Percentiles rank a stretch among this genome's conserved stretches.
These are phyloP conservation scores for Pseudopyricularia cyperi DNA, from an alignment of 2,329 filamentous ascomycete genomes.

Conservation along the genomic window DNA sequence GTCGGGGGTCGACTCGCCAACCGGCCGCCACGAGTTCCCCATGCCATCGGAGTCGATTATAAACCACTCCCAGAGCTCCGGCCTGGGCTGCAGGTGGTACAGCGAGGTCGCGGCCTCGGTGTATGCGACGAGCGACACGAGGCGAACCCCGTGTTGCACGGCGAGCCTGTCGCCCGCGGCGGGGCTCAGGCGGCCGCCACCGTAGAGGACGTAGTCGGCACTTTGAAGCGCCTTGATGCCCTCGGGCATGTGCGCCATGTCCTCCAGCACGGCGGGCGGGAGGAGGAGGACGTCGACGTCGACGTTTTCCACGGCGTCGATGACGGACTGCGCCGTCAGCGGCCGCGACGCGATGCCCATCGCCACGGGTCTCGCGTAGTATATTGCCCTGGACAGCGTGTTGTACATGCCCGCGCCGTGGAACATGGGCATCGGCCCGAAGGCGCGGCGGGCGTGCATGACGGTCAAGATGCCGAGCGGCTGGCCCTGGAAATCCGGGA, in stretches of 20 bases:
- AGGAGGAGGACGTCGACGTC: slow-evolving; percentile 15
- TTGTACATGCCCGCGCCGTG: slow-evolving; percentile 22
- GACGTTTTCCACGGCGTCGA: slow-evolving; percentile 16
- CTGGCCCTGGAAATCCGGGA: background rate
- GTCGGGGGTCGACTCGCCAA: slow-evolving; percentile 13
- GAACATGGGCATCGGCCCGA: slow-evolving; percentile 21
- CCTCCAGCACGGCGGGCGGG: slow-evolving; percentile 28
- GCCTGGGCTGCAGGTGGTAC: slow-evolving; percentile 17
- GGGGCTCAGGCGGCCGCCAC: slow-evolving; percentile 24
- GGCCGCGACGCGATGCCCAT: slow-evolving; percentile 19
- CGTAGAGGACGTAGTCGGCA: slow-evolving; percentile 20
- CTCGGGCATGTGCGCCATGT: slow-evolving; percentile 22
- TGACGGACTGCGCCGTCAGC: slow-evolving; percentile 18
- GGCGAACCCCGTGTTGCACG: slow-evolving; percentile 17
- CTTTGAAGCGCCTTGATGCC: slow-evolving; percentile 17
- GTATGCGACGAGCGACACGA: slow-evolving; percentile 24
- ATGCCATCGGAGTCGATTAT: slow-evolving; percentile 25
- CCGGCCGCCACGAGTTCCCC: slow-evolving; percentile 25
- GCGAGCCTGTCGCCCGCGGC: slow-evolving; percentile 22
- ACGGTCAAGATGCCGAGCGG: background rate
- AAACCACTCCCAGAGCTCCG: slow-evolving; percentile 28
- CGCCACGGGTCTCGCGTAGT: slow-evolving; percentile 14
- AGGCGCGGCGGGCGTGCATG: background rate
- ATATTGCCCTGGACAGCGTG: slow-evolving; percentile 14
- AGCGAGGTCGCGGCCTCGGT: slow-evolving; percentile 22